phyloP scores from a whole-genome alignment of 805 yeast genomes.

The Metschnikowia lochheadii region DNA sequence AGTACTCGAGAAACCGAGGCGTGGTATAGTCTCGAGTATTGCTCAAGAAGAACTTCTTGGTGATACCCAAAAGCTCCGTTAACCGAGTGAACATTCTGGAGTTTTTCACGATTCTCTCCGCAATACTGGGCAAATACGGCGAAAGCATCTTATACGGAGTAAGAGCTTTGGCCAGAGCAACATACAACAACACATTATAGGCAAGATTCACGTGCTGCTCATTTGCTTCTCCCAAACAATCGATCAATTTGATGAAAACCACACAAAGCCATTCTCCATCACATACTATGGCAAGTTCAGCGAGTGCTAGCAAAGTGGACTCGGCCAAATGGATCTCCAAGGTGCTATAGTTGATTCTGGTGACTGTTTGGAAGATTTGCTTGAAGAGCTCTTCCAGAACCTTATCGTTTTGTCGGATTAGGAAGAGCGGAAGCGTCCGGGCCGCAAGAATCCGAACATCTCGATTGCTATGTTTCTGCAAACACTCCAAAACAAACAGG shows the following conservation, averaged over 20 bases:
- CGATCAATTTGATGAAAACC: conserved; percentile 60
- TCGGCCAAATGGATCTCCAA: conserved; percentile 47
- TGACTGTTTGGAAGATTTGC: conserved; percentile 39
- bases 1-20: conserved; percentile 68
- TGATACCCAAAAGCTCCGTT: conserved; percentile 61
- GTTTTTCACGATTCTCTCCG: conserved; percentile 59
- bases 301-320: conserved; percentile 56
- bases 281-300: conserved; percentile 57
- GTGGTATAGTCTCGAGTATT: conserved; percentile 71
- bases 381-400: conserved; percentile 43
- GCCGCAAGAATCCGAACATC: conserved; percentile 53
- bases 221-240: conserved; percentile 59
- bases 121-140: conserved; percentile 72
- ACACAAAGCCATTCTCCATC: conserved; percentile 68
- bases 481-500: conserved; percentile 37
- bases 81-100: conserved; percentile 55
- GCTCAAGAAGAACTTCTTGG: conserved; percentile 55
- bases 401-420: conserved; percentile 34
- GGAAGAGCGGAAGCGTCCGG: conserved; percentile 50
- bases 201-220: conserved; percentile 67
- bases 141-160: conserved; percentile 78
- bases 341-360: conserved; percentile 29
- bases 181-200: conserved; percentile 54
- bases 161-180: conserved; percentile 52
- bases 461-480: conserved; percentile 42